A percentile compares a stretch with the other conserved stretches of the same genome.
These are phyloP conservation scores for Talaromyces stipitatus DNA, from an alignment of 495 filamentous ascomycete genomes.

Conservation along the genomic window DNA sequence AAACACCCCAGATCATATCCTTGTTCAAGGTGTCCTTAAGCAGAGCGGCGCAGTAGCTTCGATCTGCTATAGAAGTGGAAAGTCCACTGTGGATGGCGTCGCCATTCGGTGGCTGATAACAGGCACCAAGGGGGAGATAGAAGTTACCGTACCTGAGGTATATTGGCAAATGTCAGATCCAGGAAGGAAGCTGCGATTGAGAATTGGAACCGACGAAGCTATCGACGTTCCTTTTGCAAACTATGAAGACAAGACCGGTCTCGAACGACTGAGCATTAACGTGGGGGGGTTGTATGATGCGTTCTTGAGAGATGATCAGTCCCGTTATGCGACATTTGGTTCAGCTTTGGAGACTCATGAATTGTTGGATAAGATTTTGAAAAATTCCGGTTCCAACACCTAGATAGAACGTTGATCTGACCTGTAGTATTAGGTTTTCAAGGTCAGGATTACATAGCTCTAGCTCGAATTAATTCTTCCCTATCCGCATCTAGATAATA, in stretches of 20 bases:
- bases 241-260: conserved; percentile 19
- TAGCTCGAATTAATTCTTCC: too few relatives aligned
- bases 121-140: conserved; percentile 48
- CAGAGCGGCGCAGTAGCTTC: conserved; percentile 30
- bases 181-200: conserved; percentile 30
- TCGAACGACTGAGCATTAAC: conserved; percentile 28
- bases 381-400: not conserved
- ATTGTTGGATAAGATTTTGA: not conserved
- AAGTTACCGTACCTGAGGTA: conserved; percentile 28
- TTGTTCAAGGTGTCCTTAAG: conserved; percentile 35
- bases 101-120: conserved; percentile 46
- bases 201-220: conserved; percentile 32
- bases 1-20: conserved; percentile 31
- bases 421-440: too few relatives aligned
- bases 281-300: conserved; percentile 43
- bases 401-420: not conserved
- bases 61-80: conserved; percentile 36
- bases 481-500: too few relatives aligned
- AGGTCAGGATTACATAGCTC: too few relatives aligned
- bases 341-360: not conserved
- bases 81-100: conserved; percentile 36
- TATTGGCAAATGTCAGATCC: conserved; percentile 24
- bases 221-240: conserved; percentile 33
- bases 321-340: conserved; percentile 31
- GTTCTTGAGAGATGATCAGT: conserved; percentile 25